Conservation (phyloP, 129 eudicot genomes). For the Daucus carota region DNA sequence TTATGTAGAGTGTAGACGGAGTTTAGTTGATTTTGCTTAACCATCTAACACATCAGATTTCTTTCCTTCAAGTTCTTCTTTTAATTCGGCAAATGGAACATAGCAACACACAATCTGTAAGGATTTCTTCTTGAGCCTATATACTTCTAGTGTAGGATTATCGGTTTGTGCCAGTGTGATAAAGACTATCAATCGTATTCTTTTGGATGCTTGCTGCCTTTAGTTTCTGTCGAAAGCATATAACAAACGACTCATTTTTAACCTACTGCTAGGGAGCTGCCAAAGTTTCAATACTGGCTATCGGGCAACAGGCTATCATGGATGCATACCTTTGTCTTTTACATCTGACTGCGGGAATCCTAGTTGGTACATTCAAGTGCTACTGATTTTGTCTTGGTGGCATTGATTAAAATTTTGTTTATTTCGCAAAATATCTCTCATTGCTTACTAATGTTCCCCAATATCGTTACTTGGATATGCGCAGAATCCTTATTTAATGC, state of each 20-base stretch:
- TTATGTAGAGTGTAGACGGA: conserved; percentile 12
- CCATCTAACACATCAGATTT: conserved; percentile 40
- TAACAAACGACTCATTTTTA: conserved; percentile 8
- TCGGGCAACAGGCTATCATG: conserved; percentile 98
- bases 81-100: conserved; percentile 99
- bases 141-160: background rate
- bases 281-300: conserved; percentile 86
- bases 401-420: background rate
- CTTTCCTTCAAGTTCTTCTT: conserved; percentile 91
- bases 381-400: background rate
- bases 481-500: conserved; percentile 96
- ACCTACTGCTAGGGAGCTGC: conserved; percentile 71
- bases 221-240: background rate
- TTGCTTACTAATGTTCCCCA: background rate
- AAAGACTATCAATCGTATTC: background rate
- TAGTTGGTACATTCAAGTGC: conserved; percentile 58
- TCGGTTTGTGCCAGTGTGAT: conserved; percentile 8
- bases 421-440: conserved; percentile 6
- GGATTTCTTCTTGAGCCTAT: conserved; percentile 18
- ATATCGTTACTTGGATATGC: conserved; percentile 13
- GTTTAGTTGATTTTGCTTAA: conserved; percentile 33
- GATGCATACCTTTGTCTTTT: conserved; percentile 98
- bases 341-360: conserved; percentile 93
- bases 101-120: conserved; percentile 98
- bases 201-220: background rate